Evolutionary conservation across 2,329 filamentous ascomycete species (phyloP).

Genomic region (Aspergillus intermedius): DNA sequence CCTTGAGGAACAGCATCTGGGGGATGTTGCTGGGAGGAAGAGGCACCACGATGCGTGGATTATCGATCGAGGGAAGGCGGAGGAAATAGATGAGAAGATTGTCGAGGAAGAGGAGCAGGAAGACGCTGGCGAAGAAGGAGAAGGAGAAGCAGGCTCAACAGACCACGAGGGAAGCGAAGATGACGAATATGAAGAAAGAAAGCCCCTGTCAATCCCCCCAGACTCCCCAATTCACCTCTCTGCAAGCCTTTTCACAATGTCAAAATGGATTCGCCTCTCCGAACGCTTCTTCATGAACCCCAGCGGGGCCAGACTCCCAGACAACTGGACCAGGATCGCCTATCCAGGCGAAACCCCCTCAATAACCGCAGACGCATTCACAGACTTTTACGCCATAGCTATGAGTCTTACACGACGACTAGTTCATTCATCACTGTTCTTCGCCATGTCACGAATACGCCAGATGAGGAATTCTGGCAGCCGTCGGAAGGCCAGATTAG

Average conservation of each 20-base stretch:
- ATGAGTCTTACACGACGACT: constrained; percentile 64
- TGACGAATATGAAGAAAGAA: constrained; percentile 25
- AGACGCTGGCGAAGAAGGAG: neutral
- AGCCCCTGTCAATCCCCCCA: constrained; percentile 14
- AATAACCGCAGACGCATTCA: constrained; percentile 67
- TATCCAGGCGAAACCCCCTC: constrained; percentile 54
- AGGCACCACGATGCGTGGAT: constrained; percentile 63
- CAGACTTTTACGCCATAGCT: constrained; percentile 65
- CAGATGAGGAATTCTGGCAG: constrained; percentile 35
- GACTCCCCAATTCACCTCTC: constrained; percentile 40
- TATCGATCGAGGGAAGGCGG: constrained; percentile 41
- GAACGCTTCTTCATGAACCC: constrained; percentile 69
- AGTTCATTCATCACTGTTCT: constrained; percentile 61
- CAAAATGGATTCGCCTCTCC: constrained; percentile 59
- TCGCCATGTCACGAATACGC: constrained; percentile 63
- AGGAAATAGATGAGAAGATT: constrained; percentile 22
- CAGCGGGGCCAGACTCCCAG: constrained; percentile 47
- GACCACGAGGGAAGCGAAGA: constrained; percentile 1
- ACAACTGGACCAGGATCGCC: constrained; percentile 61
- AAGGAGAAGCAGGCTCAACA: neutral
- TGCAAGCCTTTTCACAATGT: constrained; percentile 52
- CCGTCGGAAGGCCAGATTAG: constrained; percentile 21
- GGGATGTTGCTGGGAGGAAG: constrained; percentile 53
- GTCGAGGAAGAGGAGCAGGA: constrained; percentile 21
- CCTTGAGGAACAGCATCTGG: constrained; percentile 56